Evolutionary conservation across 768 basidiomycete species (phyloP), one percentile per base, ranked within the genome.

Genomic region (Boletus sensibilis): DNA sequence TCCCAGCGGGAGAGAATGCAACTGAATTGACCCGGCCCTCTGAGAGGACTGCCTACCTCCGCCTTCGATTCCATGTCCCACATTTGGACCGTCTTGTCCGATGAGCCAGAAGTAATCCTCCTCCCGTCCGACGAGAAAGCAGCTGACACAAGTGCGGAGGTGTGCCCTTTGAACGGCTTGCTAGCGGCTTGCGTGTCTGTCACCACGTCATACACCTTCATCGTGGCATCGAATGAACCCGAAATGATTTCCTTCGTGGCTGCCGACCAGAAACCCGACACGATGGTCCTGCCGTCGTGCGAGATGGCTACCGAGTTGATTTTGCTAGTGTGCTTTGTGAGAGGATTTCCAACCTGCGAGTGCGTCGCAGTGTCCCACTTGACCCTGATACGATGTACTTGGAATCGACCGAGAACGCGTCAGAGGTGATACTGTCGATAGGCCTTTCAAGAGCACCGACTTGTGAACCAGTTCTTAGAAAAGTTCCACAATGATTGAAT

Each of bases 81-180:
- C 10, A 56, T 44, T 12, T 42, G 47, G 41, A 55, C 33, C 12
- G 46, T 55, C 29, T 37, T 44, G 34, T 58, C 47, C 5, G 38
- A 53, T 20, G 41, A 42, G 12, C 34, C 21, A n/a, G 41, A 43
- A 10, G 52, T 45, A 4, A 39, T 12, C 11, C 31, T 45, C 35
- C 25, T 55, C 34, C 47, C 37, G 18, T 61, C 52, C n/a, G 37
- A 34, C 6, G 59, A 49, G n/a, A 54, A 12, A 34, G 59, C 44
- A 10, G 61, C 20, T 11, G 47, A 50, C 5, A 38, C 20, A 9
- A 38, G 16, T 1, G 34, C 29, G 16, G 52, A 53, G 37, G 35
- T 45, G 16, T 34, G 55, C n/a, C 37, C 43, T 25, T 53, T 34
- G 37, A 54, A 23, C 8, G 43, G 55, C 25, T 40, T 43, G 33